Base-by-base conservation (phyloP, 169 alveolate genomes). In the Eimeria acervulina region DNA sequence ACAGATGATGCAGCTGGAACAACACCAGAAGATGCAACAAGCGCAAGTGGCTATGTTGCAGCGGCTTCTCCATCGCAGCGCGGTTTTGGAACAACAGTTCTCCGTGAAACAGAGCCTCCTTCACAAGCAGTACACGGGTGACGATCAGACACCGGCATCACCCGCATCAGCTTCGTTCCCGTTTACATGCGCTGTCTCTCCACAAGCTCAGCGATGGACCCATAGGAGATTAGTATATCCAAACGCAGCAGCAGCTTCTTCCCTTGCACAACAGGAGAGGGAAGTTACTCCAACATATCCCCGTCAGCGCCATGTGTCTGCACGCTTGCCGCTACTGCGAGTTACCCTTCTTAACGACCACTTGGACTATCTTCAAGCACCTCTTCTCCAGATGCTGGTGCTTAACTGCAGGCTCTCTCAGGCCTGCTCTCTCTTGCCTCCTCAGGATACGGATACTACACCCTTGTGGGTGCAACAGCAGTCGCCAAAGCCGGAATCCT, bases 291-390 rank as follows among this genome's bases (percentile, higher is more conserved):
- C 55, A 38, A 13, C 93, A 47, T 61, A 59, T n/a, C 93, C 93
- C 13, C 83, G 63, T 31, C 93, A 87, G 66, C 78, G 93, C 63
- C 66, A 31, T 17, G 12, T 87, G 47, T 61, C 72, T 55, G 93
- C 93, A 31, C 47, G 63, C 4, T 61, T 87, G 66, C 81, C 93
- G 70, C 61, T 61, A 33, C 72, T 93, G 68, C 84, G 94, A 13
- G 78, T 93, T 31, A 93, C 96, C 23, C 89, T 93, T n/a, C 94
- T 93, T 59, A 66, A 83, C 61, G 93, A 83, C 23, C 81, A 68
- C 85, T 55, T 76, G 44, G 96, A 81, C 33, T 80, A 89, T 36
- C 81, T 93, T 40, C 93, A 93, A 26, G 96, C 96, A 12, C 96
- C 96, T 36, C 63, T 93, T 7, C 52, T 93, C 42, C 96, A 93